Evolutionary conservation across 768 basidiomycete species (phyloP).

Genomic region (Agaricus bisporus): DNA sequence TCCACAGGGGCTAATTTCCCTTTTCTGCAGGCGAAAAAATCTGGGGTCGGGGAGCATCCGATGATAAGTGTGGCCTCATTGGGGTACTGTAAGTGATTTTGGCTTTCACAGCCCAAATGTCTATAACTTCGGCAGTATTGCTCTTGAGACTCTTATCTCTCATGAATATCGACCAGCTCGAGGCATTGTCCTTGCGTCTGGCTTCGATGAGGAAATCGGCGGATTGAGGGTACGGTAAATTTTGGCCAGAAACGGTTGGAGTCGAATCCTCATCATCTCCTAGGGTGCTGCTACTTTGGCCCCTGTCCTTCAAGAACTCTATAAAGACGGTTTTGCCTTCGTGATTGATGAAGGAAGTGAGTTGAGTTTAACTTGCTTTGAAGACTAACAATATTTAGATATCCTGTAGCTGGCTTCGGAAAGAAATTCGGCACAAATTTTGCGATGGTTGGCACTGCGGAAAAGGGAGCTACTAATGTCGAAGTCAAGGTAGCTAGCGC

Average conservation of each 20-base stretch:
- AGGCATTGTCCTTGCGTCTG: constrained; percentile 55
- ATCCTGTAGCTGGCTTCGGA: constrained; percentile 36
- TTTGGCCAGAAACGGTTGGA: not conserved
- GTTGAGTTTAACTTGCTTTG: constrained; percentile 6
- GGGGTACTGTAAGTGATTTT: constrained; percentile 45
- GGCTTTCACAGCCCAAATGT: not conserved
- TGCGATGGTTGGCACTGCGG: constrained; percentile 59
- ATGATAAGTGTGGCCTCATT: constrained; percentile 74
- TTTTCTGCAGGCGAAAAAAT: constrained; percentile 36
- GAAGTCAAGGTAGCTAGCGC: constrained; percentile 57
- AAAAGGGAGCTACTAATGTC: constrained; percentile 68
- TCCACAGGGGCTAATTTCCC: not conserved
- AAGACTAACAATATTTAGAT: not conserved
- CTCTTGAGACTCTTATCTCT: constrained; percentile 61
- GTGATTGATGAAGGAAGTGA: constrained; percentile 86
- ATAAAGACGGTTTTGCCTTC: constrained; percentile 70
- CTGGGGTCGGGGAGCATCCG: constrained; percentile 72
- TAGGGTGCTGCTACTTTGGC: constrained; percentile 53
- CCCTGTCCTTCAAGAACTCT: constrained; percentile 44
- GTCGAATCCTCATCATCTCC: not conserved
- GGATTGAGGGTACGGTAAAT: constrained; percentile 33
- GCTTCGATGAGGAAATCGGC: constrained; percentile 73
- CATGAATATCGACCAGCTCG: constrained; percentile 60
- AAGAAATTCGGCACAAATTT: constrained; percentile 48
- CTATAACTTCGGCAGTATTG: constrained; percentile 24